phyloP scores from a whole-genome alignment of 2,329 filamentous ascomycete genomes.

The Teratosphaeriaceae sp. region DNA sequence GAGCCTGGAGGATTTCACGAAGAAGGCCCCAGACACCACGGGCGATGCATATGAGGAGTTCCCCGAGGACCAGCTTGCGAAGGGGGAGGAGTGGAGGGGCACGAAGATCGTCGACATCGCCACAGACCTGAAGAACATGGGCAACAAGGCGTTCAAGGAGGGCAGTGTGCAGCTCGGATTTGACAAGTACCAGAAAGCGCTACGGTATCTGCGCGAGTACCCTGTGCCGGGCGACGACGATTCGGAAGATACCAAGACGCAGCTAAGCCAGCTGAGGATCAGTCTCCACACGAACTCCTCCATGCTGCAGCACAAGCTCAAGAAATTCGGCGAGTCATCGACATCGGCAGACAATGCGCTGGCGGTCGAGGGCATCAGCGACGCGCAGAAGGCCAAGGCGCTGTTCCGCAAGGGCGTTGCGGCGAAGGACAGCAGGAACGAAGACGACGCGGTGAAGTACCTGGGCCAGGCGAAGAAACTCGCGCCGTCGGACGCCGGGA shows the following conservation, averaged over 20 bases:
- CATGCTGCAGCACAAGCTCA: conserved; percentile 75
- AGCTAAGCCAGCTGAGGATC: conserved; percentile 71
- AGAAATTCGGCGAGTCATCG: conserved; percentile 62
- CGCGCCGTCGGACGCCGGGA: conserved; percentile 63
- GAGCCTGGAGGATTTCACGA: conserved; percentile 58
- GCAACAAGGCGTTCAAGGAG: conserved; percentile 86
- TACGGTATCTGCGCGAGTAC: conserved; percentile 84
- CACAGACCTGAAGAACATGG: conserved; percentile 78
- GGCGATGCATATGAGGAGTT: conserved; percentile 95
- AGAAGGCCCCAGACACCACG: conserved; percentile 67
- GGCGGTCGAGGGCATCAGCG: conserved; percentile 55
- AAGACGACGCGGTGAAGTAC: conserved; percentile 60
- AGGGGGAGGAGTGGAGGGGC: conserved; percentile 56
- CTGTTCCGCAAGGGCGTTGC: conserved; percentile 77
- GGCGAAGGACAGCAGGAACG: conserved; percentile 69
- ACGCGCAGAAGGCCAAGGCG: conserved; percentile 82
- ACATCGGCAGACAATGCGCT: conserved; percentile 68
- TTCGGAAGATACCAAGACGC: conserved; percentile 57
- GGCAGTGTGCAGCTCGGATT: conserved; percentile 64
- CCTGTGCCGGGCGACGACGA: conserved; percentile 64
- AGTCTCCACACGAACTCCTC: conserved; percentile 84
- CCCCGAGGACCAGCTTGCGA: conserved; percentile 67
- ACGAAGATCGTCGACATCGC: conserved; percentile 70
- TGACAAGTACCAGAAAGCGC: conserved; percentile 89
- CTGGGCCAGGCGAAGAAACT: conserved; percentile 39